phyloP scores from a whole-genome alignment of 345 rosid species.

The Combretum micranthum region DNA sequence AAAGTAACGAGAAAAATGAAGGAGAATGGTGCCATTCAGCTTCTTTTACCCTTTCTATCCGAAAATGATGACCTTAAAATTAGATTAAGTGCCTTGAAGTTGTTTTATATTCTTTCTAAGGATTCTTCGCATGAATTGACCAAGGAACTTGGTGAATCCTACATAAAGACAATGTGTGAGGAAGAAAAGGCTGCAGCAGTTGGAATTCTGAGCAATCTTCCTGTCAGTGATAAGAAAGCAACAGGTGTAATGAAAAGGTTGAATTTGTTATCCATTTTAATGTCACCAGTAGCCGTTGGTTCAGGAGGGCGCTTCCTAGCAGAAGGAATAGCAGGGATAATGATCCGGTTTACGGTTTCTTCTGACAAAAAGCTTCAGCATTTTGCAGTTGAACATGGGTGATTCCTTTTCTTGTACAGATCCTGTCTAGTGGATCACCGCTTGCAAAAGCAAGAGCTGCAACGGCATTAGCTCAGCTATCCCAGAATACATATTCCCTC shows the following conservation, averaged over 20 bases:
- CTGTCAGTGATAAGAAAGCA: conserved; percentile 35
- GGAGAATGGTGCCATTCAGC: conserved; percentile 53
- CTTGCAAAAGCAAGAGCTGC: conserved; percentile 48
- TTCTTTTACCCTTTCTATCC: conserved; percentile 53
- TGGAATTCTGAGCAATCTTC: conserved; percentile 55
- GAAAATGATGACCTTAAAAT: conserved; percentile 36
- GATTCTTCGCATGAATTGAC: conserved; percentile 38
- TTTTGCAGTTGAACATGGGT: conserved; percentile 42
- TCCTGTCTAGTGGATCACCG: conserved; percentile 34
- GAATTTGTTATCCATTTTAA: conserved; percentile 37
- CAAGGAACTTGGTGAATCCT: conserved; percentile 46
- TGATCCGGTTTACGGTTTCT: conserved; percentile 48
- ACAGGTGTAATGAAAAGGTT: conserved; percentile 33
- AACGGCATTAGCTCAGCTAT: conserved; percentile 50
- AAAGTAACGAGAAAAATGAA: conserved; percentile 53
- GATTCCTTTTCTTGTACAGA: conserved; percentile 48
- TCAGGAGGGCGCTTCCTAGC: conserved; percentile 12
- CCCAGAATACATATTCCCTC: conserved; percentile 47
- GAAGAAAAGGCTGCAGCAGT: conserved; percentile 46
- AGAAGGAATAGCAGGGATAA: conserved; percentile 39
- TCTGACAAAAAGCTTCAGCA: conserved; percentile 58
- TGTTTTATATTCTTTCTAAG: conserved; percentile 43
- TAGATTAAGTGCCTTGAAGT: conserved; percentile 44
- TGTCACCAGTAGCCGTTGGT: conserved; percentile 19
- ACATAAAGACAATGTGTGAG: conserved; percentile 21